Evolutionary conservation across 768 basidiomycete species (phyloP).

Genomic region (Podaxis mareebaensis): DNA sequence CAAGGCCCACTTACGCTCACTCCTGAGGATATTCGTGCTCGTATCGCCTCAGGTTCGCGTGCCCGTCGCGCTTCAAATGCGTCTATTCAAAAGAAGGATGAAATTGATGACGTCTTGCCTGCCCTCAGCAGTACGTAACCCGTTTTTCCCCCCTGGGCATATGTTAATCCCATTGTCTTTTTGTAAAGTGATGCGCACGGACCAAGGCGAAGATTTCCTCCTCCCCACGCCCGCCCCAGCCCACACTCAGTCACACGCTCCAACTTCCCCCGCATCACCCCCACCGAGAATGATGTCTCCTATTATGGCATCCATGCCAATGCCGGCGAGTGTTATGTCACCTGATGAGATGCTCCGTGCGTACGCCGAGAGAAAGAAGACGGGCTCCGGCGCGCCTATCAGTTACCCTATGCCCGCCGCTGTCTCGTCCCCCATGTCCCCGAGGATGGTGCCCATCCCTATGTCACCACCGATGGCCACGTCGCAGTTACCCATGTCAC

Average conservation of each 20-base stretch:
- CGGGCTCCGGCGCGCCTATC: conserved; percentile 20
- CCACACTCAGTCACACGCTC: conserved; percentile 19
- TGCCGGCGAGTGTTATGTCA: conserved; percentile 41
- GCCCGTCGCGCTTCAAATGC: conserved; percentile 14
- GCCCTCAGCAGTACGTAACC: conserved; percentile 61
- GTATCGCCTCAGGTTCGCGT: conserved; percentile 37
- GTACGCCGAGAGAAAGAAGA: conserved; percentile 36
- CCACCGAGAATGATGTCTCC: conserved; percentile 25
- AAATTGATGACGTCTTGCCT: conserved; percentile 61
- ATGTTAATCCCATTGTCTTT: conserved; percentile 2
- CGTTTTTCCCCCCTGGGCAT: neutral
- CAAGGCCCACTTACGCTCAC: conserved; percentile 46
- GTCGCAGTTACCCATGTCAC: neutral
- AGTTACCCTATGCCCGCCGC: conserved; percentile 28
- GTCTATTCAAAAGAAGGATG: conserved; percentile 21
- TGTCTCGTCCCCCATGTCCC: conserved; percentile 12
- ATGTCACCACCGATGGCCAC: conserved; percentile 9
- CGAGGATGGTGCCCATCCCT: neutral
- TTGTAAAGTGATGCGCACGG: conserved; percentile 71
- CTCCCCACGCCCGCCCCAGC: conserved; percentile 34
- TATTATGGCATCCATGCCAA: conserved; percentile 32
- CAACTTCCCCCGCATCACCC: neutral
- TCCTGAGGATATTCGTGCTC: conserved; percentile 61
- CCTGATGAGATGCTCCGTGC: conserved; percentile 81
- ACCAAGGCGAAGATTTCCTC: conserved; percentile 47